These are phyloP conservation scores for Amaranthus tricolor DNA, from an alignment of 179 eudicot genomes.

Conservation along the genomic window DNA sequence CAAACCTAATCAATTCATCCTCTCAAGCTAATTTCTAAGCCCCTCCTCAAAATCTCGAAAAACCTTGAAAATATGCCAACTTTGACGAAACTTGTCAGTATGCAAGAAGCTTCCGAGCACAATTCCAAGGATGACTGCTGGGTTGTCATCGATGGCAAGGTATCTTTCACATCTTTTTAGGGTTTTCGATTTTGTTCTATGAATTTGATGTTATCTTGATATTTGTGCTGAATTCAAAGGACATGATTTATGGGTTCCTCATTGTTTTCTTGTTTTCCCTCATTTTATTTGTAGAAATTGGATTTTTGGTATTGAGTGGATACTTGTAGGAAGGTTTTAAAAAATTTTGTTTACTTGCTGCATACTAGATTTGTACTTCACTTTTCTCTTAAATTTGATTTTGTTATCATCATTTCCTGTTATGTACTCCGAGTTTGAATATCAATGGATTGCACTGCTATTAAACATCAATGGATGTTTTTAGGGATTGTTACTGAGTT, in stretches of 20 bases:
- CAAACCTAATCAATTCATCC: no score
- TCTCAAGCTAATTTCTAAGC: not conserved
- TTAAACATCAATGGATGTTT: not conserved
- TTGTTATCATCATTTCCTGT: not conserved
- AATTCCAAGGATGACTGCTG: slow-evolving; percentile 74
- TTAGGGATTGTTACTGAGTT: not conserved
- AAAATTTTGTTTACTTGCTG: not conserved
- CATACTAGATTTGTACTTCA: not conserved
- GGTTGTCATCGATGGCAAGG: slow-evolving; percentile 86
- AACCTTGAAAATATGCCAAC: slow-evolving; percentile 47
- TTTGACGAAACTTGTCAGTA: slow-evolving; percentile 54
- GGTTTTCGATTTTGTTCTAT: not conserved
- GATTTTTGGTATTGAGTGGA: not conserved
- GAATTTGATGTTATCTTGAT: not conserved
- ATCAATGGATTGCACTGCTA: no score
- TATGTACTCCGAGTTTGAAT: not conserved
- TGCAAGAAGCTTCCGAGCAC: slow-evolving; percentile 76
- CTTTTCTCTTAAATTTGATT: not conserved
- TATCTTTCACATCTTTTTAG: slow-evolving; percentile 7
- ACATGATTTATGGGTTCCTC: not conserved
- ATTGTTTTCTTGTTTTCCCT: not conserved
- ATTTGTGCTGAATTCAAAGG: not conserved
- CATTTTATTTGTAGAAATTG: not conserved
- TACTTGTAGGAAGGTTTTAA: not conserved
- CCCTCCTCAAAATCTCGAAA: slow-evolving; percentile 4